Base-by-base conservation (phyloP, 2,329 filamentous ascomycete genomes). In the Bertia moriformis region DNA sequence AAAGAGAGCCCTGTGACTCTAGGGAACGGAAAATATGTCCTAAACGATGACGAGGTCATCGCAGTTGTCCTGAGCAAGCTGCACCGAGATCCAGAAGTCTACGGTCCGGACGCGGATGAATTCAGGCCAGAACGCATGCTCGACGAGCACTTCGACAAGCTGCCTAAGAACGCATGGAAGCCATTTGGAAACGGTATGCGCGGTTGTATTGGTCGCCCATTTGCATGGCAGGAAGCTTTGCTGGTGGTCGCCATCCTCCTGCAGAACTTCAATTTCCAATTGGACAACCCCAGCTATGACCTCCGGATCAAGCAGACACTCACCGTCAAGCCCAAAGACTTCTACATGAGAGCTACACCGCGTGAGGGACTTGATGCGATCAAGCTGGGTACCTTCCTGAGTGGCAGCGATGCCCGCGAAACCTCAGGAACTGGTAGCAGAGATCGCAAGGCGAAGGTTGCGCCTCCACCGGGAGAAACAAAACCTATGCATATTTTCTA, bases 61-160 rank as follows among this genome's bases (percentile, higher is more conserved):
- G 39, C 63, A 0, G 48, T 58, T 7, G 43, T 72, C n/a, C 52
- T 78, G 7, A 49, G 58, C 33, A 62, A 62, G 38, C 51, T 68
- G 15, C 73, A 78, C 20, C 60, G 61, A 1, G 75, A 80, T 45
- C 70, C 68, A 0, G 53, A 55, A 3, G 66, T 78, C 1, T 79
- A 61, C 38, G 73, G 73, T 1, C 57, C 63, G 0, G 70, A 78
- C 44, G 70, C 71, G 1, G 57, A 66, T 2, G 62, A 69, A 35
- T 80, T 76, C 54, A 62, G 58, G 36, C 73, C 75, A 0, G 75
- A 79, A 48, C 59, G 76, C 17, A 78, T 79, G 71, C 57, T 77
- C 1, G 69, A 73, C 20, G 73, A 70, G 37, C 53, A 55, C 37
- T 63, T 62, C 39, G 48, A 54, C n/a, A 53, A 52, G 38, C 45